Evolutionary conservation across 129 eudicot genomes (phyloP).

Genomic region (Smallanthus sonchifolius): DNA sequence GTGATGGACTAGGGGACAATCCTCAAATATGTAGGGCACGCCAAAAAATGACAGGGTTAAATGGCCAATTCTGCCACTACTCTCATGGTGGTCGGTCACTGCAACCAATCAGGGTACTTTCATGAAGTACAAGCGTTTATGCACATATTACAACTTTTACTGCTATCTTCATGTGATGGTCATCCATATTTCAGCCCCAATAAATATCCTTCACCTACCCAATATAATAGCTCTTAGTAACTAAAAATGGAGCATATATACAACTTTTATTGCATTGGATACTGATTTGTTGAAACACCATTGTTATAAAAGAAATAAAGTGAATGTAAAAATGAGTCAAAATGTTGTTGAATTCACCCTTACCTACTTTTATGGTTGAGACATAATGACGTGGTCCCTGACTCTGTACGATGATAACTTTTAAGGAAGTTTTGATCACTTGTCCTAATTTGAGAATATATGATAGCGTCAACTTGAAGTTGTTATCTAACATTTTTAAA

Average conservation of each 20-base stretch:
- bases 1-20: constrained; percentile 2
- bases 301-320: neutral
- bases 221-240: constrained; percentile 7
- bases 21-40: constrained; percentile 8
- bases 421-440: neutral
- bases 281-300: neutral
- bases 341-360: neutral
- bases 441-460: no score
- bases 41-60: constrained; percentile 12
- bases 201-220: constrained; percentile 19
- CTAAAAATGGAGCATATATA: constrained; percentile 4
- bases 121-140: constrained; percentile 22
- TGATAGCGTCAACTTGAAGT: no score
- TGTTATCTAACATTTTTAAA: no score
- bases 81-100: constrained; percentile 25
- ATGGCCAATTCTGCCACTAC: constrained; percentile 25
- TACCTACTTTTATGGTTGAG: neutral
- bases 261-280: neutral
- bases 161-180: constrained; percentile 25
- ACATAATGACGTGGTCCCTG: constrained; percentile 11
- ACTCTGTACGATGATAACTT: neutral
- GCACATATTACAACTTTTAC: constrained; percentile 24
- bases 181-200: constrained; percentile 9
- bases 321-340: neutral
- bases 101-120: constrained; percentile 29